These are phyloP conservation scores for Brassica rapa DNA, from an alignment of 345 rosid genomes.

Conservation along the genomic window DNA sequence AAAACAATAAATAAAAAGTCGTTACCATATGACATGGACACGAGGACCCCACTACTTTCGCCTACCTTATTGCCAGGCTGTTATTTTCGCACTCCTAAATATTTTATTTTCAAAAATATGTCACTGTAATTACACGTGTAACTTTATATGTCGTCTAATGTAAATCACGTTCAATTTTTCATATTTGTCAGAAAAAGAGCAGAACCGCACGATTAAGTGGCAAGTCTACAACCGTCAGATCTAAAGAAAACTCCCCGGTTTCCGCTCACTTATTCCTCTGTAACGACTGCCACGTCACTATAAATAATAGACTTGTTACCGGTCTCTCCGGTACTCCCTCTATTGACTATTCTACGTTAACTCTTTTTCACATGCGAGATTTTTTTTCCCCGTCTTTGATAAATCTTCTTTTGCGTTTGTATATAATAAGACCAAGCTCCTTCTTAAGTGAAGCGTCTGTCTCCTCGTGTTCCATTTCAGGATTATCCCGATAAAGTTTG, in stretches of 20 bases:
- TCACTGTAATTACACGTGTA: slow-evolving; percentile 29
- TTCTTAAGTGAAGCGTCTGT: slow-evolving; percentile 32
- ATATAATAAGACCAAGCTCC: slow-evolving; percentile 31
- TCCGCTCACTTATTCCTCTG: slow-evolving; percentile 6
- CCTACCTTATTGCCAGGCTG: slow-evolving; percentile 39
- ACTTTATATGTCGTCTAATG: slow-evolving; percentile 8
- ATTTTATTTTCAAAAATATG: neutral
- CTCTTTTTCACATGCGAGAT: slow-evolving; percentile 10
- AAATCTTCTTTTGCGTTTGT: slow-evolving; percentile 15
- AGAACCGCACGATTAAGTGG: slow-evolving; percentile 26
- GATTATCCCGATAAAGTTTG: slow-evolving; percentile 20
- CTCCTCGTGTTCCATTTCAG: slow-evolving; percentile 39
- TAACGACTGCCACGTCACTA: slow-evolving; percentile 26
- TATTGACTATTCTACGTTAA: slow-evolving; percentile 29
- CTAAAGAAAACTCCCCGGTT: slow-evolving; percentile 5
- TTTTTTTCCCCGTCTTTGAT: neutral
- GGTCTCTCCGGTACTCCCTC: slow-evolving; percentile 15
- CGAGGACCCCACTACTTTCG: slow-evolving; percentile 38
- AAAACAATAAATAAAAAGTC: slow-evolving; percentile 12
- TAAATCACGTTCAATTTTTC: neutral
- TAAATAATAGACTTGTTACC: slow-evolving; percentile 14
- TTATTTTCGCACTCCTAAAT: slow-evolving; percentile 25
- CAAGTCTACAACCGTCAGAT: slow-evolving; percentile 26
- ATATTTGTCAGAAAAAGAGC: slow-evolving; percentile 5
- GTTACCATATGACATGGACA: slow-evolving; percentile 35